These are phyloP conservation scores for Arthroderma sp. DNA, from an alignment of 2,329 filamentous ascomycete genomes.

Conservation along the genomic window DNA sequence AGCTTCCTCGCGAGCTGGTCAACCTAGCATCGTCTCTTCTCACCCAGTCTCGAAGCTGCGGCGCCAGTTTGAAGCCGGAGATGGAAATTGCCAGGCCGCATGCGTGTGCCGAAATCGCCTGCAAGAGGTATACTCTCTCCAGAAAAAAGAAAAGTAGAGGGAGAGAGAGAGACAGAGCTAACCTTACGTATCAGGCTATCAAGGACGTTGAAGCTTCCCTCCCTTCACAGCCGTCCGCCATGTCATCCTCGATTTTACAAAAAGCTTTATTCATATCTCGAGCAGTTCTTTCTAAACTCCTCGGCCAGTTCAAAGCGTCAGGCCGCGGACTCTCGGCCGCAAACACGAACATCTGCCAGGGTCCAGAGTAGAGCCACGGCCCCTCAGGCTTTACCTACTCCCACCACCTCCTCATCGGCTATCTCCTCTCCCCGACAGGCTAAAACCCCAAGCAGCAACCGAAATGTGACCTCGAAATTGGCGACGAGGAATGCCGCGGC, in stretches of 20 bases:
- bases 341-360: conserved; percentile 12
- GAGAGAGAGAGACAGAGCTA: too few species aligned
- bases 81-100: conserved; percentile 80
- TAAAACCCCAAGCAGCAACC: neutral
- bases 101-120: conserved; percentile 79
- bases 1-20: conserved; percentile 56
- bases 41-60: conserved; percentile 66
- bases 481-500: neutral
- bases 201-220: conserved; percentile 61
- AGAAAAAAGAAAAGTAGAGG: too few species aligned
- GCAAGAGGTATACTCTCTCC: conserved; percentile 51
- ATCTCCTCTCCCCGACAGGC: neutral
- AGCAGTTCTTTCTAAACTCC: conserved; percentile 48
- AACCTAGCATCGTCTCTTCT: conserved; percentile 62
- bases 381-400: conserved; percentile 12
- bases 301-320: conserved; percentile 27
- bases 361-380: conserved; percentile 19
- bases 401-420: conserved; percentile 6
- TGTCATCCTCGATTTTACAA: conserved; percentile 71
- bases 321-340: conserved; percentile 13
- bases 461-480: neutral
- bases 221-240: conserved; percentile 62
- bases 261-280: conserved; percentile 68
- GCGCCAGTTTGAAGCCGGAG: conserved; percentile 65
- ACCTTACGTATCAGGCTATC: conserved; percentile 50